Evolutionary conservation across 1,284 basidiomycete genomes (phyloP).

Genomic region (Entoloma clypeatum): DNA sequence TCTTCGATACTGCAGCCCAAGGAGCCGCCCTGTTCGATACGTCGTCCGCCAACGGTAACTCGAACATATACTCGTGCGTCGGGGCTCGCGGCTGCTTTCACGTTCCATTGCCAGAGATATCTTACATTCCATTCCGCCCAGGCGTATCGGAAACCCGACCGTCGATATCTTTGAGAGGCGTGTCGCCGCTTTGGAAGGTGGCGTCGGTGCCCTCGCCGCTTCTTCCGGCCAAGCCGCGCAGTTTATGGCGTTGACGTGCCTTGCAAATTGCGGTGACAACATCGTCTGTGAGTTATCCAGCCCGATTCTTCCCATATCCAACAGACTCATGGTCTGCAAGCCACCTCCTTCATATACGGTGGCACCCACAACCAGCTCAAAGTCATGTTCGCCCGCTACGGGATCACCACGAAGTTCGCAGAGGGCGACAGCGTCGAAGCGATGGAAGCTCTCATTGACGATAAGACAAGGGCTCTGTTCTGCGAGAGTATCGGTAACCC

Average conservation of each 20-base stretch:
- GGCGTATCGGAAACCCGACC: constrained; percentile 16
- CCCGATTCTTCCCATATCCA: not conserved
- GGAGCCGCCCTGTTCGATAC: constrained; percentile 13
- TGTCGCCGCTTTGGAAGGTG: constrained; percentile 81
- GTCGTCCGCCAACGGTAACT: constrained; percentile 5
- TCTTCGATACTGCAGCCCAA: constrained; percentile 16
- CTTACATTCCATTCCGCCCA: not conserved
- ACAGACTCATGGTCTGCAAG: not conserved
- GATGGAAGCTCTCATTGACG: constrained; percentile 62
- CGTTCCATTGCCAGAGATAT: not conserved
- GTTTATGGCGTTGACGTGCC: constrained; percentile 68
- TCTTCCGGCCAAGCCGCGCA: constrained; percentile 82
- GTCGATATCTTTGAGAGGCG: constrained; percentile 33
- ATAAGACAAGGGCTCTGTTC: constrained; percentile 62
- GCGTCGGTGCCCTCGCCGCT: constrained; percentile 75
- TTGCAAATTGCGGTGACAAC: constrained; percentile 76
- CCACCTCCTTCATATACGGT: constrained; percentile 13
- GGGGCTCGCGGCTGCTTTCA: not conserved
- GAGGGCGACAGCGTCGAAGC: constrained; percentile 39
- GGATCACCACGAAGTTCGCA: constrained; percentile 22
- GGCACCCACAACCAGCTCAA: constrained; percentile 18
- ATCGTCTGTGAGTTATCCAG: constrained; percentile 54
- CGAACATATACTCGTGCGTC: constrained; percentile 14
- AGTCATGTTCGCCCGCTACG: constrained; percentile 13
- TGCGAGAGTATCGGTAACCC: constrained; percentile 79